Evolutionary conservation across 768 basidiomycete genomes (phyloP).

Genomic region (Leccinum subtestaceum): DNA sequence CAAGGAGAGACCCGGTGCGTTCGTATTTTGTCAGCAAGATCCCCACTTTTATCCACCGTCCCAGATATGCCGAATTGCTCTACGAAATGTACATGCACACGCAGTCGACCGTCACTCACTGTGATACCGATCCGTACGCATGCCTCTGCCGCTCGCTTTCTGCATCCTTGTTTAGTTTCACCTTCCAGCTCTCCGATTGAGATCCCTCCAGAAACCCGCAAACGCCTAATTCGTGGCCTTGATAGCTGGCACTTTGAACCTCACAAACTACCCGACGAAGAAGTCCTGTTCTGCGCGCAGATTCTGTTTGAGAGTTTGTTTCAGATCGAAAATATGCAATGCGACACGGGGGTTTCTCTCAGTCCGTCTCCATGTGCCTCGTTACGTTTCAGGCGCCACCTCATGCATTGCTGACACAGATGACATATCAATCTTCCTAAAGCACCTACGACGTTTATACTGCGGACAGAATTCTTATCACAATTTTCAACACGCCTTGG

Average conservation of each 20-base stretch:
- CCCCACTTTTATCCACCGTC: conserved; percentile 12
- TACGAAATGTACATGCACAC: conserved; percentile 85
- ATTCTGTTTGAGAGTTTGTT: conserved; percentile 86
- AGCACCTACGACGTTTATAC: conserved; percentile 89
- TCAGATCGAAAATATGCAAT: conserved; percentile 71
- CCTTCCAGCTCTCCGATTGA: conserved; percentile 45
- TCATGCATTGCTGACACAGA: conserved; percentile 41
- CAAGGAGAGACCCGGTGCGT: conserved; percentile 50
- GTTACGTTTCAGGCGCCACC: conserved; percentile 20
- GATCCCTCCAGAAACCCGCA: conserved; percentile 48
- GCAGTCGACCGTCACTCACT: conserved; percentile 63
- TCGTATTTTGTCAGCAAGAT: conserved; percentile 2
- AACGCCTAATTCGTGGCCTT: conserved; percentile 62
- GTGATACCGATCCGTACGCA: conserved; percentile 27
- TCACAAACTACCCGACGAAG: conserved; percentile 74
- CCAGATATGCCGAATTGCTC: conserved; percentile 76
- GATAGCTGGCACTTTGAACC: conserved; percentile 92
- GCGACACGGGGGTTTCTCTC: conserved; percentile 55
- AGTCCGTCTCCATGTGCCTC: conserved; percentile 41
- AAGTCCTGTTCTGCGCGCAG: conserved; percentile 76
- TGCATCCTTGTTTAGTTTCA: conserved; percentile 9
- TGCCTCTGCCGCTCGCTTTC: background rate
- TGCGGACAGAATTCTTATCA: conserved; percentile 92
- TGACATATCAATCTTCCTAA: conserved; percentile 74
- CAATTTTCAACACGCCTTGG: conserved; percentile 95